Evolutionary conservation across 495 filamentous ascomycete species (phyloP).

Genomic region (Neurospora sp.): DNA sequence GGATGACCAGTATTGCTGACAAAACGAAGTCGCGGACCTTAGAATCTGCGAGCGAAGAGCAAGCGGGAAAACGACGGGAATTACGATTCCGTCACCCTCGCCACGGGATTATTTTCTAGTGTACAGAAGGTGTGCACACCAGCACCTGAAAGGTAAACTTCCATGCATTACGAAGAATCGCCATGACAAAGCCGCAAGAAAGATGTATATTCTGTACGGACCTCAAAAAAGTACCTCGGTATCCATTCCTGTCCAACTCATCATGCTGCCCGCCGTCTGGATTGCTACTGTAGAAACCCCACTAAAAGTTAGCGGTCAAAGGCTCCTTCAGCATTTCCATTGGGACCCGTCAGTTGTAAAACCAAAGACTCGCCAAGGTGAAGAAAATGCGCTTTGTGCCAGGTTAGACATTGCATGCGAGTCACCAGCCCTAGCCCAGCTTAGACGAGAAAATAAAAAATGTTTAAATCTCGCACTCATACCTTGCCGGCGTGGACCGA

Average conservation of each 20-base stretch:
- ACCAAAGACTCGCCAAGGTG: background rate
- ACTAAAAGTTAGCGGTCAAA: background rate
- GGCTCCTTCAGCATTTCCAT: background rate
- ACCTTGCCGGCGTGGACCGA: background rate
- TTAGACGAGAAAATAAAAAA: background rate
- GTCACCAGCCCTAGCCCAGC: background rate
- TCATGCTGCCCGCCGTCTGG: background rate
- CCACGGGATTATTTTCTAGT: background rate
- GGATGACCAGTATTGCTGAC: background rate
- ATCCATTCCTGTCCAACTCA: background rate
- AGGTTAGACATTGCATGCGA: background rate
- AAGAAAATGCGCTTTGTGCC: background rate
- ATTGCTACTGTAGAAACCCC: background rate
- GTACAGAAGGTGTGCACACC: too few species aligned
- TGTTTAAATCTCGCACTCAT: background rate
- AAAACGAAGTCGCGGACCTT: background rate
- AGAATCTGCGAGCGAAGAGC: background rate
- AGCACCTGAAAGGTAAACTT: background rate
- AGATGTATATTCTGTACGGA: background rate
- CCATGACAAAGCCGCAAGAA: background rate
- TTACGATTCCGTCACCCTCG: background rate
- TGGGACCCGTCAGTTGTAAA: background rate
- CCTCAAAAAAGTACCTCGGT: background rate
- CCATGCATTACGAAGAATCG: background rate
- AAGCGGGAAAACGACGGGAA: background rate